Evolutionary conservation across 1,284 basidiomycete genomes (phyloP).

Genomic region (Flammula alnicola): DNA sequence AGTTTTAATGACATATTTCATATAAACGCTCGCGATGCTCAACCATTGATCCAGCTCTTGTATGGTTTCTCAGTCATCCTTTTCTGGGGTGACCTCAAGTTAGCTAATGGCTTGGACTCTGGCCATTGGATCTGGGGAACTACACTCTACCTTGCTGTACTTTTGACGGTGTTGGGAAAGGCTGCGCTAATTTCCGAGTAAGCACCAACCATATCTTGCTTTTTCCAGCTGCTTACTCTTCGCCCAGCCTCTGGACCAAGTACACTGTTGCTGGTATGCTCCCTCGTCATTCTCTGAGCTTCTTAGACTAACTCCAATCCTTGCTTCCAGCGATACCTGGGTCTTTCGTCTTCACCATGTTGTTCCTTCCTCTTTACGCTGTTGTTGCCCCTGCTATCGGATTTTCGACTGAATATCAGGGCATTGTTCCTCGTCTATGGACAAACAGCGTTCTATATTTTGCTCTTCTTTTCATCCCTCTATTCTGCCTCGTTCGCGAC

Average conservation of each 20-base stretch:
- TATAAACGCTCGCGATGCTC: neutral
- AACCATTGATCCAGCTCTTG: conserved; percentile 58
- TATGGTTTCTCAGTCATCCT: conserved; percentile 90
- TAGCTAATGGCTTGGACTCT: conserved; percentile 78
- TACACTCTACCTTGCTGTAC: conserved; percentile 88
- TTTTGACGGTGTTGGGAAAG: conserved; percentile 96
- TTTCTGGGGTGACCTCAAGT: conserved; percentile 91
- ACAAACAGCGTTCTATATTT: conserved; percentile 90
- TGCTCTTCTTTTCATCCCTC: conserved; percentile 85
- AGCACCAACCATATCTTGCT: conserved; percentile 42
- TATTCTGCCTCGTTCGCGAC: conserved; percentile 89
- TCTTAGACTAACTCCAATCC: neutral
- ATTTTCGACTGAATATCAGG: conserved; percentile 90
- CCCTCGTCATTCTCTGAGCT: neutral
- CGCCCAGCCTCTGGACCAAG: conserved; percentile 95
- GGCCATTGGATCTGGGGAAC: conserved; percentile 99
- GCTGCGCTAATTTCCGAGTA: conserved; percentile 97
- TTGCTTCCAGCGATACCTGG: conserved; percentile 82
- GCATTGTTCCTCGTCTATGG: conserved; percentile 90
- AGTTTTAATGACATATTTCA: conserved; percentile 35
- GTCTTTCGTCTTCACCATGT: conserved; percentile 94
- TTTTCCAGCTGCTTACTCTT: too few species aligned
- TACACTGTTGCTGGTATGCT: conserved; percentile 90
- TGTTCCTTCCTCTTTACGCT: conserved; percentile 91
- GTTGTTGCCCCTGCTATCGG: conserved; percentile 85